These are phyloP conservation scores for Candida arabinofermentans DNA, from an alignment of 805 yeast genomes.

Conservation along the genomic window DNA sequence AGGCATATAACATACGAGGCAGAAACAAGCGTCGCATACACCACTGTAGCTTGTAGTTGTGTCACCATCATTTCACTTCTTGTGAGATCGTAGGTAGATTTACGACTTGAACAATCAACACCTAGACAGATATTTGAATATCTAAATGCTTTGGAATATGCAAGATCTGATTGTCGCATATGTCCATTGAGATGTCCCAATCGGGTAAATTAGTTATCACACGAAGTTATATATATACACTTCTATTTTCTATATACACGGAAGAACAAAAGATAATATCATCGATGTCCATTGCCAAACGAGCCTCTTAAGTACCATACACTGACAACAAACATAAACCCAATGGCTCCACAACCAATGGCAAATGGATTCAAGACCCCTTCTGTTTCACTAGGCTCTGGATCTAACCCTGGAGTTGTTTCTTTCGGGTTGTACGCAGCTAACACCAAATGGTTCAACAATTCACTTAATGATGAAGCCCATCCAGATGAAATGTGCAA, in stretches of 20 bases:
- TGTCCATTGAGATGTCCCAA: not conserved
- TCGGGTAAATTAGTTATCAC: not conserved
- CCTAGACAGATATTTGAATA: too few species aligned
- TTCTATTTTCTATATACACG: not conserved
- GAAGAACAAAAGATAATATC: not conserved
- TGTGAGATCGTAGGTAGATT: too few species aligned
- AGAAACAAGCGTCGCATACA: slow-evolving; percentile 35
- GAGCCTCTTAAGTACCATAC: slow-evolving; percentile 63
- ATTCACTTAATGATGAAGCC: slow-evolving; percentile 80
- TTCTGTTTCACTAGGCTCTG: slow-evolving; percentile 49
- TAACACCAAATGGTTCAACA: slow-evolving; percentile 82
- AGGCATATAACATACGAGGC: slow-evolving; percentile 43
- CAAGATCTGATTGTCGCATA: too few species aligned
- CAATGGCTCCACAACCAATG: slow-evolving; percentile 66
- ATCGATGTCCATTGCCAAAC: slow-evolving; percentile 5
- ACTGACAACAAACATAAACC: slow-evolving; percentile 59
- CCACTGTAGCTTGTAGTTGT: slow-evolving; percentile 10
- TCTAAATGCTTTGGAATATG: not conserved
- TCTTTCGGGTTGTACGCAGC: slow-evolving; percentile 77
- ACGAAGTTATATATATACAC: not conserved
- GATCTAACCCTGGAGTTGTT: slow-evolving; percentile 76
- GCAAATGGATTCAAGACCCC: slow-evolving; percentile 45
- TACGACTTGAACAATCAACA: too few species aligned
- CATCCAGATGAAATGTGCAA: slow-evolving; percentile 87
- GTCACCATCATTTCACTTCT: not conserved